Percentiles rank a stretch among this genome's conserved stretches.
Evolutionary conservation across 352 stramenopile species (phyloP).

Genomic region (Globisporangium polare): DNA sequence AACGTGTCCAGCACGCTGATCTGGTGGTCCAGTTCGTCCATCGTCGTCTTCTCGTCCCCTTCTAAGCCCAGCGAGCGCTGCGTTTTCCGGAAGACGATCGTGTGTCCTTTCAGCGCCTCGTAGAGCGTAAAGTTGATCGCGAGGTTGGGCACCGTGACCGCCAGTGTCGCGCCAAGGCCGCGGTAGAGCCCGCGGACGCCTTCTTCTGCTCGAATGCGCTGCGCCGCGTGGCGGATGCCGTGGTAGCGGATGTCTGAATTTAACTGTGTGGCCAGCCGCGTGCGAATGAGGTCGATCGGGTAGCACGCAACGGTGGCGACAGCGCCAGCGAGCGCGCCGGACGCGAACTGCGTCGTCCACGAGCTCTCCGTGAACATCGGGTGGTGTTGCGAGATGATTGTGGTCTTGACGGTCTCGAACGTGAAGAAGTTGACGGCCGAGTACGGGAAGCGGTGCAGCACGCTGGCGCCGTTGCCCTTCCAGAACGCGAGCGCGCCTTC

Average conservation of each 20-base stretch:
- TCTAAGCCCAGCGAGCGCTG: slow-evolving; percentile 32
- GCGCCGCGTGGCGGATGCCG: slow-evolving; percentile 92
- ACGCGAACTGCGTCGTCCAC: slow-evolving; percentile 75
- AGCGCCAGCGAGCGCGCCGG: slow-evolving; percentile 63
- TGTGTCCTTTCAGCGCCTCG: slow-evolving; percentile 90
- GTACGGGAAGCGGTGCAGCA: slow-evolving; percentile 96
- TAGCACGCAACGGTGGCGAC: slow-evolving; percentile 91
- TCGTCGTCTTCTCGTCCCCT: slow-evolving; percentile 18
- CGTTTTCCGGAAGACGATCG: slow-evolving; percentile 63
- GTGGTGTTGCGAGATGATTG: slow-evolving; percentile 61
- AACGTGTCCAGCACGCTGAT: slow-evolving; percentile 85
- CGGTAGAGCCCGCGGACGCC: slow-evolving; percentile 92
- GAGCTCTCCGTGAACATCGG: slow-evolving; percentile 65
- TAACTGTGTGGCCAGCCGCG: slow-evolving; percentile 92
- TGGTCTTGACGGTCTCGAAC: slow-evolving; percentile 91
- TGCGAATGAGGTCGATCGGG: slow-evolving; percentile 95
- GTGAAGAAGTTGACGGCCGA: slow-evolving; percentile 97
- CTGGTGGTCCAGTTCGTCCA: slow-evolving; percentile 17
- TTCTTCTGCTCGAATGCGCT: slow-evolving; percentile 88
- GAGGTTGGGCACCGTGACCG: slow-evolving; percentile 95
- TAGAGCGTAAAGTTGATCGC: slow-evolving; percentile 96
- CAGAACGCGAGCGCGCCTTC: slow-evolving; percentile 91
- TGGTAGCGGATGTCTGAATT: slow-evolving; percentile 85
- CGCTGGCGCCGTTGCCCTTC: slow-evolving; percentile 95
- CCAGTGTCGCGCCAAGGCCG: slow-evolving; percentile 90